Conservation (phyloP, 768 basidiomycete species). For the Russula griseocarnosa region DNA sequence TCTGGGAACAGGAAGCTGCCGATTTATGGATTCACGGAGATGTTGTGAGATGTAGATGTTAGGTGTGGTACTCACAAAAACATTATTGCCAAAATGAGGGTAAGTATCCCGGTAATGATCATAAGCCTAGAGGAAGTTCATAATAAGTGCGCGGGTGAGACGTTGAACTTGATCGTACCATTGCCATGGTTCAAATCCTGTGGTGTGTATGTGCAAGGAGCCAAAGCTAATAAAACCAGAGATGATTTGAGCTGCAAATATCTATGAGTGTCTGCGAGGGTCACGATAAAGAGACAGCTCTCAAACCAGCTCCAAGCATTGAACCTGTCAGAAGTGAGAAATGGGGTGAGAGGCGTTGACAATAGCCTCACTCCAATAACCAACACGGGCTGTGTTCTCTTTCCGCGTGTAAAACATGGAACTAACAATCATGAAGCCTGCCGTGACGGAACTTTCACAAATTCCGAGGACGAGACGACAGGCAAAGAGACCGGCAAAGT, state of each 20-base stretch:
- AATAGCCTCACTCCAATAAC: constrained; percentile 66
- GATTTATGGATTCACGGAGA: neutral
- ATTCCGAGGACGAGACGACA: constrained; percentile 63
- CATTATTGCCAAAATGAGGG: constrained; percentile 45
- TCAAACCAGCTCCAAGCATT: constrained; percentile 67
- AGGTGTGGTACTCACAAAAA: constrained; percentile 51
- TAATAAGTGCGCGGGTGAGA: constrained; percentile 3
- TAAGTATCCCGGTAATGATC: constrained; percentile 62
- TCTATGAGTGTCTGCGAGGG: neutral
- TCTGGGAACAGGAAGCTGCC: constrained; percentile 65
- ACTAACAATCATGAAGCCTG: constrained; percentile 72
- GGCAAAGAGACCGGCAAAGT: constrained; percentile 59
- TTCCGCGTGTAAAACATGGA: constrained; percentile 75
- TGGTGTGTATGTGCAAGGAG: constrained; percentile 54
- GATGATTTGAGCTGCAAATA: constrained; percentile 57
- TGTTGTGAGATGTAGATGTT: neutral
- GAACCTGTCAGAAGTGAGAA: constrained; percentile 42
- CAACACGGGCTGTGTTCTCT: constrained; percentile 65
- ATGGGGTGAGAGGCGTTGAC: neutral
- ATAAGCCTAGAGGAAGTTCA: constrained; percentile 48
- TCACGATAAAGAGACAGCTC: neutral
- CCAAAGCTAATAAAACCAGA: constrained; percentile 68
- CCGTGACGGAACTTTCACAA: constrained; percentile 68
- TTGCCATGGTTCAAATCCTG: constrained; percentile 64
- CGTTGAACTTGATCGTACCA: constrained; percentile 42